Evolutionary conservation across 208 protist species (phyloP).

Genomic region (Leishmania turanica): DNA sequence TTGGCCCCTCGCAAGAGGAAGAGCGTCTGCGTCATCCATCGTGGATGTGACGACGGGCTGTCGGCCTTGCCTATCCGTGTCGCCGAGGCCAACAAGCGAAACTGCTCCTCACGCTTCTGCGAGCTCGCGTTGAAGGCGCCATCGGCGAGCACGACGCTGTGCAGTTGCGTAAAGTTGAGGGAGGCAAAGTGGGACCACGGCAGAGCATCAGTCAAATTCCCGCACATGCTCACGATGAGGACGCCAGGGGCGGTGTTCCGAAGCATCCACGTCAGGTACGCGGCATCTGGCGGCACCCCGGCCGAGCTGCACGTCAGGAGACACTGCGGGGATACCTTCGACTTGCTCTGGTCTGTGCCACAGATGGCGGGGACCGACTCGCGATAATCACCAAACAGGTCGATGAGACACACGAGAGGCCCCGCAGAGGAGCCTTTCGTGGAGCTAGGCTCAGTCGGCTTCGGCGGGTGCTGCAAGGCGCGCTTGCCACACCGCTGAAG

Average conservation of each 20-base stretch:
- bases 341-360: constrained; percentile 31
- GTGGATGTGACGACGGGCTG: constrained; percentile 20
- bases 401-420: constrained; percentile 47
- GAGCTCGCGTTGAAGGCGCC: constrained; percentile 54
- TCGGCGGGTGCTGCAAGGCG: constrained; percentile 10
- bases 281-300: constrained; percentile 33
- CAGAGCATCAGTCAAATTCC: constrained; percentile 43
- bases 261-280: constrained; percentile 52
- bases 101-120: constrained; percentile 60
- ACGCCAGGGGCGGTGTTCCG: constrained; percentile 14
- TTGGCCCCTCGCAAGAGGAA: constrained; percentile 70
- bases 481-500: constrained; percentile 12
- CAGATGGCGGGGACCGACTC: constrained; percentile 36
- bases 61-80: background rate
- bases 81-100: constrained; percentile 16
- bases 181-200: constrained; percentile 36
- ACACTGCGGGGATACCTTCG: constrained; percentile 33
- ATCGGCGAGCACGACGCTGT: constrained; percentile 38
- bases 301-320: constrained; percentile 47
- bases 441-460: background rate
- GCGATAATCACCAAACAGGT: constrained; percentile 67
- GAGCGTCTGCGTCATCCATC: constrained; percentile 55
- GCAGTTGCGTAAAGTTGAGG: constrained; percentile 55
- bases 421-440: constrained; percentile 14
- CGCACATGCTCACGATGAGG: constrained; percentile 48